Evolutionary conservation across 2,329 filamentous ascomycete genomes (phyloP).

Genomic region (Anthostomella pinea): DNA sequence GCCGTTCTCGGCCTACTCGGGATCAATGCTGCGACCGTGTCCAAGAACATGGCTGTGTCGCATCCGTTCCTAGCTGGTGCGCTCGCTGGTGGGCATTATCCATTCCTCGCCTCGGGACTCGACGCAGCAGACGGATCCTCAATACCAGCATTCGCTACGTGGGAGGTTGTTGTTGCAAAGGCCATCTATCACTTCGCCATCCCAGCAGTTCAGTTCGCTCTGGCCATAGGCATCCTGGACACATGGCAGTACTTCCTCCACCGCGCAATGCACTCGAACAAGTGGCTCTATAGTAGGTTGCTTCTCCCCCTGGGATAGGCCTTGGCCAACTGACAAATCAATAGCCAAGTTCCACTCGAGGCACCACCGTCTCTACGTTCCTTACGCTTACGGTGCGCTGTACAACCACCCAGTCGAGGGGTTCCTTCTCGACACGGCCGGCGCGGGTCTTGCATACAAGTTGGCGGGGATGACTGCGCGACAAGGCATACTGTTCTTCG

Average conservation of each 20-base stretch:
- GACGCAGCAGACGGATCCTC: slow-evolving; percentile 48
- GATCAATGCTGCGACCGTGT: slow-evolving; percentile 71
- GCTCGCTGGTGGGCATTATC: slow-evolving; percentile 78
- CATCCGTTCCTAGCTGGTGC: slow-evolving; percentile 73
- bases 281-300: slow-evolving; percentile 89
- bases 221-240: slow-evolving; percentile 77
- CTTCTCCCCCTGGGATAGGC: slow-evolving; percentile 54
- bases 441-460: slow-evolving; percentile 81
- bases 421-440: slow-evolving; percentile 87
- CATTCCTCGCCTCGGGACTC: slow-evolving; percentile 61
- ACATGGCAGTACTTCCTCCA: slow-evolving; percentile 99
- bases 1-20: slow-evolving; percentile 67
- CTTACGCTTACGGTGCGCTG: slow-evolving; percentile 92
- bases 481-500: slow-evolving; percentile 88
- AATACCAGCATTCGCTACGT: slow-evolving; percentile 73
- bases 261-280: slow-evolving; percentile 95
- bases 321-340: slow-evolving; percentile 21
- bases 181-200: slow-evolving; percentile 76
- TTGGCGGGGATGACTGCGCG: slow-evolving; percentile 77
- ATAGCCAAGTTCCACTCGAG: slow-evolving; percentile 85
- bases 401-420: slow-evolving; percentile 97
- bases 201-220: slow-evolving; percentile 71
- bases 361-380: slow-evolving; percentile 95
- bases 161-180: slow-evolving; percentile 76
- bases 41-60: slow-evolving; percentile 68